Conservation (phyloP, 257 asterid genomes). For the Solanum chilense region DNA sequence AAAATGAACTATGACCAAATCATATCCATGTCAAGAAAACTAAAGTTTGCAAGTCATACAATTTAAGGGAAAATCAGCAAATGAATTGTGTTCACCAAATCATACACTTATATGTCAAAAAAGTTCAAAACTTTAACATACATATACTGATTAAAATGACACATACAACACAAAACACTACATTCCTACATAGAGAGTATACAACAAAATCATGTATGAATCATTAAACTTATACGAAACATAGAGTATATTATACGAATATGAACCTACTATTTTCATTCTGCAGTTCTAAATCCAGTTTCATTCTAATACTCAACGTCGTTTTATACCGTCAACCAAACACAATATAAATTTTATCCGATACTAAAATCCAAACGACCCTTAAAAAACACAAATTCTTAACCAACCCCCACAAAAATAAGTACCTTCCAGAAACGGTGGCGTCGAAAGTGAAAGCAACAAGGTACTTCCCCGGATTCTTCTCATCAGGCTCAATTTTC, state of each 20-base stretch:
- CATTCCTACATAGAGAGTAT: background rate
- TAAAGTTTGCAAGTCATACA: background rate
- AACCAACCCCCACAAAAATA: background rate
- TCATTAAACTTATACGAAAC: background rate
- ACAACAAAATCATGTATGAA: background rate
- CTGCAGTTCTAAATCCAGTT: background rate
- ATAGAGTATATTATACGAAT: background rate
- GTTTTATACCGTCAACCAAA: background rate
- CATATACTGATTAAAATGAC: background rate
- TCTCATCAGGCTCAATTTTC: conserved; percentile 74
- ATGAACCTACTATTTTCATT: background rate
- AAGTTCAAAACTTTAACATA: background rate
- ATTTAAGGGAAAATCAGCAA: background rate
- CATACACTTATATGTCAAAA: background rate
- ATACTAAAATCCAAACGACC: background rate
- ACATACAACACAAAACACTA: background rate
- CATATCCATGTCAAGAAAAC: background rate
- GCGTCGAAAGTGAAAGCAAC: conserved; percentile 92
- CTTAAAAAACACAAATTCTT: background rate
- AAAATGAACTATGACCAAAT: background rate
- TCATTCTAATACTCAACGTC: background rate
- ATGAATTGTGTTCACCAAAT: background rate
- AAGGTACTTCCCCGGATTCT: conserved; percentile 60
- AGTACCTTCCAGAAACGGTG: conserved; percentile 74
- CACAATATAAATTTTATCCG: background rate